Evolutionary conservation across 2,329 filamentous ascomycete species (phyloP).

Genomic region (Dothideomycetidae sp.): DNA sequence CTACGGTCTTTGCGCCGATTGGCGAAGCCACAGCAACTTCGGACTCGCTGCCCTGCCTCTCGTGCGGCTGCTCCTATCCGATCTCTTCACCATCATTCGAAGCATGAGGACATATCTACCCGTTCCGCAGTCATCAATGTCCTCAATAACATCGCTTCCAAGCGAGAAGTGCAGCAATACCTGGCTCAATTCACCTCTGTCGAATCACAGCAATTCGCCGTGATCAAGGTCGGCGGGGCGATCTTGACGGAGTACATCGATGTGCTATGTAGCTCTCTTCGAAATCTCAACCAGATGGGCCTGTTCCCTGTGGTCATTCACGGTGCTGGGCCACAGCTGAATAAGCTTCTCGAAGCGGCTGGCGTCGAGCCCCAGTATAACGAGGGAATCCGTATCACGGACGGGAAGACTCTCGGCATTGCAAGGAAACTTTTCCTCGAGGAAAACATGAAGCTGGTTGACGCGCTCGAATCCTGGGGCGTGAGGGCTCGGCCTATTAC

Average conservation of each 20-base stretch:
- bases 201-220: constrained; percentile 90
- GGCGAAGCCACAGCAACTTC: constrained; percentile 6
- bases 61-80: background rate
- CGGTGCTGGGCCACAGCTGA: constrained; percentile 87
- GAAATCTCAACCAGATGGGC: constrained; percentile 87
- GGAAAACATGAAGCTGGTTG: constrained; percentile 85
- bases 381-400: constrained; percentile 89
- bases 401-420: constrained; percentile 83
- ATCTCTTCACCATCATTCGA: constrained; percentile 19
- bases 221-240: constrained; percentile 95
- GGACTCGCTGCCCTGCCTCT: constrained; percentile 2
- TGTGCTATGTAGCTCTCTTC: constrained; percentile 74
- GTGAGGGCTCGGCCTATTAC: constrained; percentile 81
- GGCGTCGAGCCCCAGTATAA: constrained; percentile 92
- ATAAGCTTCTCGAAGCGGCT: constrained; percentile 75
- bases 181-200: constrained; percentile 94
- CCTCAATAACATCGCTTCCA: constrained; percentile 88
- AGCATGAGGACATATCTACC: constrained; percentile 43
- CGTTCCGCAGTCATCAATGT: constrained; percentile 76
- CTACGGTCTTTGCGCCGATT: constrained; percentile 8
- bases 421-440: constrained; percentile 86
- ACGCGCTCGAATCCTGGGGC: constrained; percentile 79
- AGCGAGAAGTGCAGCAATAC: constrained; percentile 93
- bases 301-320: constrained; percentile 93
- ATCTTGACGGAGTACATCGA: constrained; percentile 91